Evolutionary conservation across 192 early-diverging fungal species (phyloP).

Genomic region (Coemansia aciculifera): DNA sequence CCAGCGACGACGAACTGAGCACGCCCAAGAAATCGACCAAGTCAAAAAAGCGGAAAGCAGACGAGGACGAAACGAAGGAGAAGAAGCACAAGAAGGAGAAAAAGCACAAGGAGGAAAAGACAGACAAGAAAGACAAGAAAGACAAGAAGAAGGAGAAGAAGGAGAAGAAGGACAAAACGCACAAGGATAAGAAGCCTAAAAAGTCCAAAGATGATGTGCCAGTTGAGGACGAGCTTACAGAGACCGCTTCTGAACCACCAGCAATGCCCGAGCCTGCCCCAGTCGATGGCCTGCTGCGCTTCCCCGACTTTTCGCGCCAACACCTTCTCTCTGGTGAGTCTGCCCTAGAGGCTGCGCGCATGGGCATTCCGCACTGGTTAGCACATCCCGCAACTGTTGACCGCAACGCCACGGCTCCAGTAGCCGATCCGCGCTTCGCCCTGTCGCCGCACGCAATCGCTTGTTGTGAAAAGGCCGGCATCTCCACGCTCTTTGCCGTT

Average conservation of each 20-base stretch:
- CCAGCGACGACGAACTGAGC: not conserved
- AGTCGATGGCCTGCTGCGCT: conserved; percentile 35
- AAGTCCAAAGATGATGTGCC: not conserved
- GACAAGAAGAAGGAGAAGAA: not conserved
- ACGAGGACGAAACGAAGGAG: conserved; percentile 21
- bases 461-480: conserved; percentile 63
- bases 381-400: conserved; percentile 75
- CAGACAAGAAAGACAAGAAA: not conserved
- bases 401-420: conserved; percentile 55
- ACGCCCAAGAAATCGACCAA: conserved; percentile 22
- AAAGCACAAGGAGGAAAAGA: not conserved
- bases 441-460: conserved; percentile 67
- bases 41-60: conserved; percentile 17
- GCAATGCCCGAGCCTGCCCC: conserved; percentile 14
- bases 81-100: conserved; percentile 28
- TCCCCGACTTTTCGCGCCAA: conserved; percentile 54
- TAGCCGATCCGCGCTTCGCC: conserved; percentile 56
- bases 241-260: conserved; percentile 7
- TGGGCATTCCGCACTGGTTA: conserved; percentile 91
- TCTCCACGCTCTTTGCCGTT: conserved; percentile 83
- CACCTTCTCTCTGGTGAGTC: conserved; percentile 22
- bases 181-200: conserved; percentile 2
- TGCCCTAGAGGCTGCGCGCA: conserved; percentile 32
- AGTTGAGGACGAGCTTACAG: not conserved
- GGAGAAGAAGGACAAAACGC: not conserved